These are phyloP conservation scores for Debaryomyces singareniensis DNA, from an alignment of 1,139 yeast species.

Conservation along the genomic window DNA sequence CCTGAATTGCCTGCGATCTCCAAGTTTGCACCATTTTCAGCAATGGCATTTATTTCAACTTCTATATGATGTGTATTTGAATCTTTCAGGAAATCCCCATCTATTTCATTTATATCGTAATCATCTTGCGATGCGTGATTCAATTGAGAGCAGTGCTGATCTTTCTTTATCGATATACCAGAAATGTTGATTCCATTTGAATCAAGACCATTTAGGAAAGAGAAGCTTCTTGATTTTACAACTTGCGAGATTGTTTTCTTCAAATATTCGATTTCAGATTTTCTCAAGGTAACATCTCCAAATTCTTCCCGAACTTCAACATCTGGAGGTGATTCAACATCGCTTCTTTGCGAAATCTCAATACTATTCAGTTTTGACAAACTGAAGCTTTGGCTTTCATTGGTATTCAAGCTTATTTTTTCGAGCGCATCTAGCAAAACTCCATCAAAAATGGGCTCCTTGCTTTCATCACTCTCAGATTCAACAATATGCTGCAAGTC, in stretches of 20 bases:
- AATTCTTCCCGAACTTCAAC: too few relatives aligned
- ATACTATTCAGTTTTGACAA: too few relatives aligned
- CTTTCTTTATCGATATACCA: too few relatives aligned
- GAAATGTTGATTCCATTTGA: background rate
- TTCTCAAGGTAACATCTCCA: conserved; percentile 18
- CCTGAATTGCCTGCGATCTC: too few relatives aligned
- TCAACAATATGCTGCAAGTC: conserved; percentile 19
- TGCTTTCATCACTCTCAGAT: conserved; percentile 8
- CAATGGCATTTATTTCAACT: conserved; percentile 29
- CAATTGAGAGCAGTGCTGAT: too few relatives aligned
- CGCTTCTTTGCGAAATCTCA: too few relatives aligned
- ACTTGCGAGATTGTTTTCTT: conserved; percentile 23
- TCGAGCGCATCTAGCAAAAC: conserved; percentile 29
- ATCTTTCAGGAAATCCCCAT: conserved; percentile 20
- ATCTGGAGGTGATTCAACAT: too few relatives aligned
- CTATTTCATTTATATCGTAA: conserved; percentile 33
- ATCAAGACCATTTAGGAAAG: background rate
- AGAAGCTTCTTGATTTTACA: conserved; percentile 10
- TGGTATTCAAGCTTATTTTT: too few relatives aligned
- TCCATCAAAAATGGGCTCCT: conserved; percentile 23
- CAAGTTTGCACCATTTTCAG: too few relatives aligned
- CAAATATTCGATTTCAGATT: conserved; percentile 27
- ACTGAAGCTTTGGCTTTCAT: too few relatives aligned
- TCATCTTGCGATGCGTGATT: conserved; percentile 23
- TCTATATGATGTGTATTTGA: conserved; percentile 35